Evolutionary conservation across 176 grass and related monocot genomes (phyloP), one percentile per base, ranked within the genome.

Genomic region (Ampelocalamus luodianensis): DNA sequence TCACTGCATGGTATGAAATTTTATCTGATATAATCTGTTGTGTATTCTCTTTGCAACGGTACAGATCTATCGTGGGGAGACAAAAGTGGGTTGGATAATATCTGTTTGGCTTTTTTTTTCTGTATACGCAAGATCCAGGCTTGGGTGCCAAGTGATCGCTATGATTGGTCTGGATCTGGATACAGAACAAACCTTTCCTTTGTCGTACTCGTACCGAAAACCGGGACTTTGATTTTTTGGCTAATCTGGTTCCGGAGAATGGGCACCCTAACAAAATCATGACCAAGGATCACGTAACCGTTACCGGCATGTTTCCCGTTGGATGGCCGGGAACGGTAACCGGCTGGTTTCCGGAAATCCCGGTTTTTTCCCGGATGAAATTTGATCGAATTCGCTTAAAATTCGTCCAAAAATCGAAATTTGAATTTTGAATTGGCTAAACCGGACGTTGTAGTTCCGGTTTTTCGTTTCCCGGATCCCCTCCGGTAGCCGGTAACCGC

Each of bases 1-100:
- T 96, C 85, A 94, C 84, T 16, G 87, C 93, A 79, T 95, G 96
- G 93, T 94, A 94, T 63, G 83, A 75, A 90, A 60, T 39, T 15
- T 18, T 77, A 8, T 2, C 69, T 46, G 23, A 46, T 82, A 71
- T 80, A 69, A 44, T 88, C 6, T 74, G 2, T 2, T 79, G 38
- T 23, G 0, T 10, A 11, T 22, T 89, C 24, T 9, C 18, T 90
- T 68, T 48, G 8, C 12, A 38, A 38, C 1, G 38, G 26, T 48
- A 49, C 18, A 58, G 48, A 59, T 27, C 4, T 46, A 20, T 55
- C 5, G 7, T 61, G 39, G 74, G n/a, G 14, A 27, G 26, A 44
- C 24, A 81, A 64, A 71, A 54, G 23, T 54, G 59, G 40, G 38
- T 27, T 69, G 62, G 24, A 20, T 56, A 48, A 27, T 13, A 76